Conservation (phyloP, 2,329 filamentous ascomycete species). For the Stromatinia cepivora region DNA sequence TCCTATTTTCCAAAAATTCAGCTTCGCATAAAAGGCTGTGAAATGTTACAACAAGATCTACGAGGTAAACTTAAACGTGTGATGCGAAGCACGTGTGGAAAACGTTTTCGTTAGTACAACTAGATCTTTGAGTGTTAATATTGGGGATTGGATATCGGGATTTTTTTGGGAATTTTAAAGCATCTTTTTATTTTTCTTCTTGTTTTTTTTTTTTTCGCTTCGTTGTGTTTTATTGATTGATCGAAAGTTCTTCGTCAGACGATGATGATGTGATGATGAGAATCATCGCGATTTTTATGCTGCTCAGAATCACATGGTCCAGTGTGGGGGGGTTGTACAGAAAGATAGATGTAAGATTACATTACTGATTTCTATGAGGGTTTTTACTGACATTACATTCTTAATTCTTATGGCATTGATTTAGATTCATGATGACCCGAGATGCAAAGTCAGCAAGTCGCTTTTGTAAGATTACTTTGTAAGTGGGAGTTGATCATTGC, state of each 20-base stretch:
- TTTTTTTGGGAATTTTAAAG: not conserved
- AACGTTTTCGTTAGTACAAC: constrained; percentile 1
- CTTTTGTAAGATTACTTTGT: too few species aligned
- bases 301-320: not conserved
- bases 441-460: too few species aligned
- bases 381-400: too few species aligned
- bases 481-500: too few species aligned
- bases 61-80: not conserved
- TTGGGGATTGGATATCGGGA: not conserved
- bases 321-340: not conserved
- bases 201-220: not conserved
- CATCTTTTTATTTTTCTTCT: not conserved
- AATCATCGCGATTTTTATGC: not conserved
- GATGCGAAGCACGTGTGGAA: constrained; percentile 1
- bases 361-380: too few species aligned
- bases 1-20: not conserved
- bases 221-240: not conserved
- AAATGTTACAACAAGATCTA: not conserved
- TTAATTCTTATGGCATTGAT: too few species aligned
- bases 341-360: too few species aligned
- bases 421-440: too few species aligned
- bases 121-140: not conserved
- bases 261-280: not conserved
- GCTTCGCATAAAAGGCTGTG: not conserved
- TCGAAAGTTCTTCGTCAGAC: not conserved